Conservation (phyloP, 768 basidiomycete genomes). For the Panaeolus cyanescens region DNA sequence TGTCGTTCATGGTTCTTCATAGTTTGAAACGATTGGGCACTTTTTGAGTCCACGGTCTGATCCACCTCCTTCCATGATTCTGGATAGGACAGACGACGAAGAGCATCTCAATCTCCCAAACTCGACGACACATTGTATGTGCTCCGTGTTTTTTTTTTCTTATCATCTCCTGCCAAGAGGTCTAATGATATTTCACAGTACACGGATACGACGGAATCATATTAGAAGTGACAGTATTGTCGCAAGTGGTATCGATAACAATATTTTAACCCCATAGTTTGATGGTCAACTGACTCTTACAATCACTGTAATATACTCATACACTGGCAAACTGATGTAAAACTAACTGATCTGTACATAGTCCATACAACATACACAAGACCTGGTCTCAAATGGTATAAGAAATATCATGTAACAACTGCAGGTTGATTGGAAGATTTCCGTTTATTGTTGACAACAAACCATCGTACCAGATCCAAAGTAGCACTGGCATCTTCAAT, state of each 20-base stretch:
- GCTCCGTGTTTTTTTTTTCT: neutral
- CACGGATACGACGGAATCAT: conserved; percentile 83
- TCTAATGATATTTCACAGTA: conserved; percentile 37
- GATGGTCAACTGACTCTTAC: neutral
- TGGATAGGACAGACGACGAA: conserved; percentile 79
- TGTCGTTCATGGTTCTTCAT: neutral
- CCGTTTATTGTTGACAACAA: conserved; percentile 59
- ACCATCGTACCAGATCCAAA: conserved; percentile 85
- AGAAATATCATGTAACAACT: neutral
- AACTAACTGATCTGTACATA: neutral
- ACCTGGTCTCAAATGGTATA: neutral
- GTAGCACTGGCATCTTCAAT: conserved; percentile 89
- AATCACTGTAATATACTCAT: neutral
- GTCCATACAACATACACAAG: neutral
- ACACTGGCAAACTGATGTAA: neutral
- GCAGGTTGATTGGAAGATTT: conserved; percentile 28
- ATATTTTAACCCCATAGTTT: conserved; percentile 46
- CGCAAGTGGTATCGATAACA: conserved; percentile 74
- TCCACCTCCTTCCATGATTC: conserved; percentile 75
- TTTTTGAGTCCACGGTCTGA: conserved; percentile 71
- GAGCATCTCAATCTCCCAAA: conserved; percentile 69
- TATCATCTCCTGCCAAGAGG: neutral
- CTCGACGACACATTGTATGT: conserved; percentile 66
- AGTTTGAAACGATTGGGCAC: conserved; percentile 81
- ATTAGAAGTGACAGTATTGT: conserved; percentile 76